Base-by-base conservation (phyloP, 2,329 filamentous ascomycete genomes). In the Fusarium burgessii region DNA sequence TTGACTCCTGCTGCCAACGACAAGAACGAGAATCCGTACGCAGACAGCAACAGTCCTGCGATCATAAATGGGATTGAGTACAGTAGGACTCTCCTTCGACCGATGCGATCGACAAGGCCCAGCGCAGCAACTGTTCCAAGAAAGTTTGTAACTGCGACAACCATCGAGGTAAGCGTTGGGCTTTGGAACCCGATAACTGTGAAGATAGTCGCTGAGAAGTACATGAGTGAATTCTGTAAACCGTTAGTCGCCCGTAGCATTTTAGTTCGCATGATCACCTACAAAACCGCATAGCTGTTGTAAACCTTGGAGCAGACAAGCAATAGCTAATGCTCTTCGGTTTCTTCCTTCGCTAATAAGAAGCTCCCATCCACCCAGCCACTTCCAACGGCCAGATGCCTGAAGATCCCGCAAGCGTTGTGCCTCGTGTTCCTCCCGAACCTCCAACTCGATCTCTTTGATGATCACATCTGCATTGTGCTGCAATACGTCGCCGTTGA, bases 211-310 rank as follows among this genome's bases (percentile, higher is more conserved):
- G 92, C 92, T 1, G 92, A 94, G 78, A 94, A 97, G 81, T 97
- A 97, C 93, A 97, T 97, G 33, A 97, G 85, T 14, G 92, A 94
- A 82, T 97, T 97, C 88, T 91, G 71, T 14, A 14, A 25, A 45
- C 6, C 5, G 43, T 75, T 58, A 68, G 47, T 23, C 7, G 35
- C 36, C 9, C 15, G 20, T 58, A 49, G 17, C 6, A 32, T 35
- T 42, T 18, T 36, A 45, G 42, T 58, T 17, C 13, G 2, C n/a
- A 13, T 15, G 7, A 17, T 54, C 8, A 85, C 88, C 80, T 80
- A 91, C 89, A 80, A 96, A 96, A 2, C 93, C 94, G 76, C 93
- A 96, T 2, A 97, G 86, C 79, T 98, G 95, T 81, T 98, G 95
- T 10, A 97, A 83, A 0, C 90, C 93, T 77, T 98, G 95, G 4